Evolutionary conservation across 176 grass and related monocot species (phyloP).

Genomic region (Hordeum marinum): DNA sequence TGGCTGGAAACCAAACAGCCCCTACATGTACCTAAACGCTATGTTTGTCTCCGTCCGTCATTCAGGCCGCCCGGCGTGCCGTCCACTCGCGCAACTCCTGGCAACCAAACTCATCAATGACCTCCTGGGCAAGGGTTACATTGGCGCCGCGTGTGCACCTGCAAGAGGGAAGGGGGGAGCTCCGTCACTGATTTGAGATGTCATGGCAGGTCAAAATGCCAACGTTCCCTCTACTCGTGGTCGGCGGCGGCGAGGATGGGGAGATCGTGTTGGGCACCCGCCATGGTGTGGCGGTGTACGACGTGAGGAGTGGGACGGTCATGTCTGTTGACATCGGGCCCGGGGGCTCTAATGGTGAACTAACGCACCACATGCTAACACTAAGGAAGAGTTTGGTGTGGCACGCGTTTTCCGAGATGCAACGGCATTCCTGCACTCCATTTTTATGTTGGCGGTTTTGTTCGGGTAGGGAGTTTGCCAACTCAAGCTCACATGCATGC

Average conservation of each 20-base stretch:
- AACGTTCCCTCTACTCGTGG: not conserved
- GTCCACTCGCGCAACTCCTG: not conserved
- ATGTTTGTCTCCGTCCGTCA: not conserved
- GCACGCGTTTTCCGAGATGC: not conserved
- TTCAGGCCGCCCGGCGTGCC: too few relatives aligned
- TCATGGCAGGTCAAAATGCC: not conserved
- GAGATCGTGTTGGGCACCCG: not conserved
- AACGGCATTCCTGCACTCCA: not conserved
- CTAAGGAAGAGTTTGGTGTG: not conserved
- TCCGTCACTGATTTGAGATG: not conserved
- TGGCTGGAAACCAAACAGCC: too few relatives aligned
- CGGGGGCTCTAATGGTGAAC: too few relatives aligned
- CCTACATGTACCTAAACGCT: not conserved
- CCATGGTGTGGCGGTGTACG: not conserved
- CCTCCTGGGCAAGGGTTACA: not conserved
- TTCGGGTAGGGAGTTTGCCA: too few relatives aligned
- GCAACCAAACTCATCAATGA: too few relatives aligned
- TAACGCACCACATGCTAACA: too few relatives aligned
- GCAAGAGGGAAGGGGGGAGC: not conserved
- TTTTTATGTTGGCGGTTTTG: not conserved
- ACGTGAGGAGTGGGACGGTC: not conserved
- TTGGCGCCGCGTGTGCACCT: not conserved
- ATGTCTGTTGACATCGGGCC: not conserved
- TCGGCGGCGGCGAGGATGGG: not conserved
- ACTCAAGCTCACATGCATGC: too few relatives aligned